A percentile compares a stretch with the other conserved stretches of the same genome.
These are phyloP conservation scores for Psilocybe mexicana DNA, from an alignment of 1,284 basidiomycete genomes.

Conservation along the genomic window DNA sequence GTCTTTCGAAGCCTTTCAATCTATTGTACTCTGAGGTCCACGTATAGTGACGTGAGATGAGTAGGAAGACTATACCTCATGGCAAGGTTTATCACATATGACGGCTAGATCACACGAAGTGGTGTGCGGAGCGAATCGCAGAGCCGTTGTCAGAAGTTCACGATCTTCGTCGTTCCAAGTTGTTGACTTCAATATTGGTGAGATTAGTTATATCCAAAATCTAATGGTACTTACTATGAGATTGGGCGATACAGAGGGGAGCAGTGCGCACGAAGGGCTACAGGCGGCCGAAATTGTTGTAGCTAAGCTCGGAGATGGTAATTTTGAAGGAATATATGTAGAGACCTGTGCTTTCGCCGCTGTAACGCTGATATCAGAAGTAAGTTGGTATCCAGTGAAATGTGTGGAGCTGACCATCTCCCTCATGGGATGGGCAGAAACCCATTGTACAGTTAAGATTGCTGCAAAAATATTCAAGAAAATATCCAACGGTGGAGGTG, in stretches of 20 bases:
- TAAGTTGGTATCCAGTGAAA: background rate
- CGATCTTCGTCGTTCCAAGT: conserved; percentile 37
- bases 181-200: conserved; percentile 16
- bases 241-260: conserved; percentile 9
- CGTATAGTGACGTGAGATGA: background rate
- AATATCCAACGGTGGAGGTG: conserved; percentile 22
- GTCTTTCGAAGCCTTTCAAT: background rate
- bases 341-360: conserved; percentile 35
- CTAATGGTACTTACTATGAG: conserved; percentile 5
- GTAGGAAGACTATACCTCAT: conserved; percentile 36
- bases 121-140: conserved; percentile 38
- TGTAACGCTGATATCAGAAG: conserved; percentile 15
- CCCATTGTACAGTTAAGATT: conserved; percentile 53
- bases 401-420: conserved; percentile 31
- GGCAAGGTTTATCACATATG: conserved; percentile 49
- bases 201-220: background rate
- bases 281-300: conserved; percentile 33
- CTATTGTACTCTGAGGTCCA: background rate
- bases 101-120: conserved; percentile 46
- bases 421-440: conserved; percentile 48
- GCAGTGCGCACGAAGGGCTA: conserved; percentile 40
- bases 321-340: conserved; percentile 22
- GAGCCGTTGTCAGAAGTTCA: conserved; percentile 28
- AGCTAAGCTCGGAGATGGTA: conserved; percentile 25
- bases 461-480: conserved; percentile 50